Percentiles rank a stretch among this genome's conserved stretches.
phyloP scores from a whole-genome alignment of 1,139 yeast species.

The Saccharomycopsis phalli region DNA sequence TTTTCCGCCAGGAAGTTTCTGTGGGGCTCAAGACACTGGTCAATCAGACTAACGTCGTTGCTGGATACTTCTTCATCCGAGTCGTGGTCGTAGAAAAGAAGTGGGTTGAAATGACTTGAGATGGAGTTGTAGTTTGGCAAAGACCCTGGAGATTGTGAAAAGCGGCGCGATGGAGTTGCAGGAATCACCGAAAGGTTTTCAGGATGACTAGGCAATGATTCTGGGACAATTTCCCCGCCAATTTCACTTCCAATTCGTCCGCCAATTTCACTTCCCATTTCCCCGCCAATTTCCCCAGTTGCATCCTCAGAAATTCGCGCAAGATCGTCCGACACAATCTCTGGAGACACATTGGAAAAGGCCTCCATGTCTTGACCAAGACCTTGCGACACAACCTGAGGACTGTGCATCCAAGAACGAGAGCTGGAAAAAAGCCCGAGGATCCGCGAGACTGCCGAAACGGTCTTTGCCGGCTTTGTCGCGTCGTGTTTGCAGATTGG shows the following conservation, averaged over 20 bases:
- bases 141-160: background rate
- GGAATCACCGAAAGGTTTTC: too few relatives aligned
- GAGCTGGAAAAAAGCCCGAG: background rate
- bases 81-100: background rate
- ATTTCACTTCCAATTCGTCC: too few relatives aligned
- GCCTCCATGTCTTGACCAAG: too few relatives aligned
- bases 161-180: background rate
- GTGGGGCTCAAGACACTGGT: background rate
- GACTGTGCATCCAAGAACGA: too few relatives aligned
- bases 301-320: too few relatives aligned
- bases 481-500: slow-evolving; percentile 19
- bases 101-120: slow-evolving; percentile 1
- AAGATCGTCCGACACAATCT: too few relatives aligned
- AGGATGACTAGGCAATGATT: too few relatives aligned
- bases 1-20: background rate
- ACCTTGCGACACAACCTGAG: background rate
- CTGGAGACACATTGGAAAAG: slow-evolving; percentile 3
- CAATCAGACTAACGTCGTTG: slow-evolving; percentile 5
- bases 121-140: slow-evolving; percentile 9
- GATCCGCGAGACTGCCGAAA: background rate
- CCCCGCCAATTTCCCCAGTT: slow-evolving; percentile 3
- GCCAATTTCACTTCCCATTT: slow-evolving; percentile 14
- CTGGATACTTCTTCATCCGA: slow-evolving; percentile 5
- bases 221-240: too few relatives aligned
- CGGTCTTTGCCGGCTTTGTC: slow-evolving; percentile 6